Evolutionary conservation across 176 grass and related monocot species (phyloP), one percentile per base, ranked within the genome.

Genomic region (Lolium rigidum): DNA sequence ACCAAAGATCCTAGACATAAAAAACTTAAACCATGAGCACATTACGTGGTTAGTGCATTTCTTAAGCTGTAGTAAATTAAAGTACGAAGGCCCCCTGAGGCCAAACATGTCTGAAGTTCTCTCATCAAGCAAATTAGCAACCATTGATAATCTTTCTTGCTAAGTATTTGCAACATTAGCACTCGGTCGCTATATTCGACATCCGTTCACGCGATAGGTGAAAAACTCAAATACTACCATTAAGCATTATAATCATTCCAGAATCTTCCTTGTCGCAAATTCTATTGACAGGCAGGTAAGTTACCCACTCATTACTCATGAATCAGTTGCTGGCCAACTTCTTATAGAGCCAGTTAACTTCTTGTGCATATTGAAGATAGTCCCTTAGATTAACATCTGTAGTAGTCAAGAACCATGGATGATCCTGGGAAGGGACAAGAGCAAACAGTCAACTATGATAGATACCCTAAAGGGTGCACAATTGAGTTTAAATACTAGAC

Each of bases 361-460:
- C 82, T 81, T 47, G 22, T 82, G 46, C 77, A 77, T 88, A 85
- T 26, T 47, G 52, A 87, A 85, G 65, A 55, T 77, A 44, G 66
- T 64, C 72, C 62, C 43, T 60, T 21, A 20, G 3, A 87, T 71
- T 63, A 88, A 38, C 90, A 77, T 77, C 77, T 51, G 9, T 38
- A 67, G 85, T 64, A 24, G 77, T 85, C 70, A 84, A 74, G 70
- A 71, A 55, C n/a, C 65, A 52, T 0, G 28, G 58, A 54, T 21
- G 70, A 87, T 70, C 85, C 90, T 91, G 82, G 72, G 57, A 84
- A 80, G 12, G 88, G 90, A 78, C 55, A 84, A 80, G 16, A 84
- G 58, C 17, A 88, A 21, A 77, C 12, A 24, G 25, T 88, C 52
- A 80, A 31, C 8, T 21, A 81, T 14, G 69, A 50, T 58, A 86